Evolutionary conservation across 345 rosid species (phyloP).

Genomic region (Gossypium stocksii): DNA sequence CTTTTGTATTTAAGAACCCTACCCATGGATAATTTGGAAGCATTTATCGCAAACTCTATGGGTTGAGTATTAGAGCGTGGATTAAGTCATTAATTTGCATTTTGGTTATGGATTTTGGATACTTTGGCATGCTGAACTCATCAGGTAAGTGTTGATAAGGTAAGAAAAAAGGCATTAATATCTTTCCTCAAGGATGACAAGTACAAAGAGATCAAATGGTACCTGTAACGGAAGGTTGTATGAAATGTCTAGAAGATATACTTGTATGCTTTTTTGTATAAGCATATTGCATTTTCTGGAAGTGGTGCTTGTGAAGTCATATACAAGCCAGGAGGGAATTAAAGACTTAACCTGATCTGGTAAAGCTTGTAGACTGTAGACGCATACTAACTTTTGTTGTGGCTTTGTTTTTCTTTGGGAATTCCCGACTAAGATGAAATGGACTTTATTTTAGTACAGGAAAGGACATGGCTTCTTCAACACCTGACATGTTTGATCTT

Average conservation of each 20-base stretch:
- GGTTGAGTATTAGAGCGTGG: constrained; percentile 10
- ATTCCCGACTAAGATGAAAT: neutral
- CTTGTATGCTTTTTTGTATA: constrained; percentile 11
- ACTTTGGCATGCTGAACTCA: constrained; percentile 18
- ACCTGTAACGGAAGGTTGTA: constrained; percentile 13
- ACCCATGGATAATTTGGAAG: constrained; percentile 24
- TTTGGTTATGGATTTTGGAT: constrained; percentile 19
- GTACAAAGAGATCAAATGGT: constrained; percentile 6
- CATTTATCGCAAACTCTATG: constrained; percentile 21
- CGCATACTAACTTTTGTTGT: neutral
- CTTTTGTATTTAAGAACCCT: constrained; percentile 21
- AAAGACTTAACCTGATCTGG: constrained; percentile 4
- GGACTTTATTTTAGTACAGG: neutral
- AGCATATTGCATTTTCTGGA: constrained; percentile 5
- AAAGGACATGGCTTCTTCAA: neutral
- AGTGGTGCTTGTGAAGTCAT: constrained; percentile 7
- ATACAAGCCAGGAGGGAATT: constrained; percentile 11
- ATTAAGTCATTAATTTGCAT: constrained; percentile 15
- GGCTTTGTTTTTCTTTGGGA: neutral
- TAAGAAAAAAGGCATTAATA: constrained; percentile 12
- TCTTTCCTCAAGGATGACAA: constrained; percentile 6
- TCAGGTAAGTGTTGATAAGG: constrained; percentile 21
- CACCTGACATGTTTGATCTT: neutral
- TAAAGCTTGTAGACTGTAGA: constrained; percentile 12
- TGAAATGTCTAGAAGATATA: neutral